Evolutionary conservation across 2,329 filamentous ascomycete species (phyloP).

Genomic region (Aspergillus sp.): DNA sequence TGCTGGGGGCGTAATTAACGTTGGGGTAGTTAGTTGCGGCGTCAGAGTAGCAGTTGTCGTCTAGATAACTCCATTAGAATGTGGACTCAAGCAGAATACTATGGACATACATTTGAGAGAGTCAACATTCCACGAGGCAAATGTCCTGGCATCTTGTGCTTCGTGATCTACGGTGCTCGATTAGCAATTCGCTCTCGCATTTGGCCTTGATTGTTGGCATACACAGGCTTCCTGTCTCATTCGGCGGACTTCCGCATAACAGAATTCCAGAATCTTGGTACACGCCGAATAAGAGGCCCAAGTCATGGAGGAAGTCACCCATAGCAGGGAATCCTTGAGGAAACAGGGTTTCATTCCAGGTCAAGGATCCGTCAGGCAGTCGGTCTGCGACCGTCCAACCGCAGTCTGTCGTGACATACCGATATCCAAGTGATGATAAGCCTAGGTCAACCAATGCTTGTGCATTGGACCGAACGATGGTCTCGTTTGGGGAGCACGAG

Average conservation of each 20-base stretch:
- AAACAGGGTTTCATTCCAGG: constrained; percentile 47
- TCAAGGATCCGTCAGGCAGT: constrained; percentile 41
- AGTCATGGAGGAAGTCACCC: constrained; percentile 41
- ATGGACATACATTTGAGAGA: constrained; percentile 52
- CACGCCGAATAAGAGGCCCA: constrained; percentile 48
- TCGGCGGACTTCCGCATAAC: constrained; percentile 38
- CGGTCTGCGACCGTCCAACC: constrained; percentile 55
- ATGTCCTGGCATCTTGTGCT: constrained; percentile 44
- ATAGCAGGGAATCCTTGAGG: constrained; percentile 47
- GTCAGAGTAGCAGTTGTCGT: constrained; percentile 55
- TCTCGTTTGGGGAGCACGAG: constrained; percentile 52
- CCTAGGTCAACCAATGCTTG: constrained; percentile 57
- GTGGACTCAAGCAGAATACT: too few species aligned
- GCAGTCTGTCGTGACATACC: constrained; percentile 60
- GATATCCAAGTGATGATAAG: constrained; percentile 57
- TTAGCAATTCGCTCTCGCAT: not conserved
- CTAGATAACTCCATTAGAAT: constrained; percentile 23
- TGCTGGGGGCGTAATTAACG: constrained; percentile 43
- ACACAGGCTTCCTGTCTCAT: constrained; percentile 42
- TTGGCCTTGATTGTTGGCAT: constrained; percentile 14
- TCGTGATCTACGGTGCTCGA: constrained; percentile 40
- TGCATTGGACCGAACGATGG: constrained; percentile 54
- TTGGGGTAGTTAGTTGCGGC: constrained; percentile 44
- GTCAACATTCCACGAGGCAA: constrained; percentile 41
- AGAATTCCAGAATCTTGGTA: constrained; percentile 48